Conservation (phyloP, 1,284 basidiomycete genomes). For the Malassezia caprae region DNA sequence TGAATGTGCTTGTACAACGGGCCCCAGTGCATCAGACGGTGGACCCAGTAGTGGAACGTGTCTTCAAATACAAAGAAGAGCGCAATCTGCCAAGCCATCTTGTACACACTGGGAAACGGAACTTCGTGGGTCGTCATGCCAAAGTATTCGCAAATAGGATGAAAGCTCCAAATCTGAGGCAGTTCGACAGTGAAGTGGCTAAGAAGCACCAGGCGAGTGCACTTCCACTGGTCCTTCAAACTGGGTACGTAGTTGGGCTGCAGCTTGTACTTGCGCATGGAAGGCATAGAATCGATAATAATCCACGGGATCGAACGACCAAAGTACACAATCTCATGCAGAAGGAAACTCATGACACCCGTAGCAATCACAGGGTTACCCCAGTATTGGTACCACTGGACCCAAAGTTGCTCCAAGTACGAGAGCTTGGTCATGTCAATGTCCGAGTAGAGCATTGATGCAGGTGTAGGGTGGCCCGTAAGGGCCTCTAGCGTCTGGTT, state of each 20-base stretch:
- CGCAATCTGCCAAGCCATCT: constrained; percentile 61
- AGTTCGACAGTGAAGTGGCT: constrained; percentile 94
- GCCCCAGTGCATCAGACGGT: constrained; percentile 80
- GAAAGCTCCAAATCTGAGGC: constrained; percentile 92
- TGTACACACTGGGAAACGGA: constrained; percentile 61
- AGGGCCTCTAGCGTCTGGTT: constrained; percentile 15
- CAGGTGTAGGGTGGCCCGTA: constrained; percentile 47
- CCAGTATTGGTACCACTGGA: constrained; percentile 48
- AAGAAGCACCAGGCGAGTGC: constrained; percentile 85
- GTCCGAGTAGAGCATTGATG: constrained; percentile 36
- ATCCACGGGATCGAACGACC: constrained; percentile 91
- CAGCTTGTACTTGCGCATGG: constrained; percentile 88
- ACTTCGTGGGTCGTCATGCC: constrained; percentile 87
- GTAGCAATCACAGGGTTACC: constrained; percentile 85
- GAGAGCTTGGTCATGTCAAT: constrained; percentile 32
- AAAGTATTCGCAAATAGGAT: constrained; percentile 77
- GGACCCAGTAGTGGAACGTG: constrained; percentile 69
- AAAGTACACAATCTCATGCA: constrained; percentile 97
- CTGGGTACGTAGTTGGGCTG: constrained; percentile 61
- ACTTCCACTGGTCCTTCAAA: constrained; percentile 78
- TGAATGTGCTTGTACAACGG: constrained; percentile 92
- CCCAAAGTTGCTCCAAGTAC: constrained; percentile 48
- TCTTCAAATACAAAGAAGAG: constrained; percentile 96
- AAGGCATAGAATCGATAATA: constrained; percentile 84
- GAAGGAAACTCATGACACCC: constrained; percentile 79